A percentile compares a stretch with the other conserved stretches of the same genome.
Evolutionary conservation across 2,329 filamentous ascomycete genomes (phyloP).

Genomic region (Sordariomycetes sp.): DNA sequence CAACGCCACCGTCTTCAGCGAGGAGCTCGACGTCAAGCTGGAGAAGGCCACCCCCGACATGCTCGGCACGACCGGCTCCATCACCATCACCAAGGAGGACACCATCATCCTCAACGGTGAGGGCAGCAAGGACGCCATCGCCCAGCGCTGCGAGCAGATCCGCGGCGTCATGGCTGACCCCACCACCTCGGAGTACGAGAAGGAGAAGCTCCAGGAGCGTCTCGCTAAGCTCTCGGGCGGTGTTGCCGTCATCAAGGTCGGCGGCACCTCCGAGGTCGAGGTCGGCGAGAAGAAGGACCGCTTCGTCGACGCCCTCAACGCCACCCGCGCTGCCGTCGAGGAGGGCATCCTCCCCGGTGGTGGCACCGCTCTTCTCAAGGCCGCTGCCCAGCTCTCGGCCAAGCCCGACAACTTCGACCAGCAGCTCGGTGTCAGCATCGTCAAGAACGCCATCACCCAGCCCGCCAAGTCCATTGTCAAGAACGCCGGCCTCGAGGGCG

Average conservation of each 20-base stretch:
- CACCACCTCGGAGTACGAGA: slow-evolving; percentile 95
- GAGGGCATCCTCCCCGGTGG: slow-evolving; percentile 98
- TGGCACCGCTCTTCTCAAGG: slow-evolving; percentile 96
- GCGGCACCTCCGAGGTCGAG: slow-evolving; percentile 94
- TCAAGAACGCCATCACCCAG: slow-evolving; percentile 95
- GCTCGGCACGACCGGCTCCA: slow-evolving; percentile 93
- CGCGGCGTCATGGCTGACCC: slow-evolving; percentile 91
- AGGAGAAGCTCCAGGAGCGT: slow-evolving; percentile 99
- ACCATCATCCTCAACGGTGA: slow-evolving; percentile 97
- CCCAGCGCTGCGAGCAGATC: slow-evolving; percentile 98
- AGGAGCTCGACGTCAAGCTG: slow-evolving; percentile 97
- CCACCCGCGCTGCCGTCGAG: slow-evolving; percentile 94
- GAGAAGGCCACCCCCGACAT: slow-evolving; percentile 95
- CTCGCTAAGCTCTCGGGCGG: slow-evolving; percentile 97
- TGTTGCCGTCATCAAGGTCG: slow-evolving; percentile 99
- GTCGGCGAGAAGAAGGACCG: slow-evolving; percentile 99
- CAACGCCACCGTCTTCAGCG: slow-evolving; percentile 94
- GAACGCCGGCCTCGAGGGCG: slow-evolving; percentile 93
- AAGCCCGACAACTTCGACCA: slow-evolving; percentile 97
- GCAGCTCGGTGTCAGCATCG: slow-evolving; percentile 92
- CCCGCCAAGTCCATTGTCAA: slow-evolving; percentile 93
- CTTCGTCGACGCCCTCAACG: slow-evolving; percentile 96
- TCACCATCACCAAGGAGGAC: slow-evolving; percentile 99
- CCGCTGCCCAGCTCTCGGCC: slow-evolving; percentile 74
- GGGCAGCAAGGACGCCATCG: slow-evolving; percentile 83